These are phyloP conservation scores for Diplodia sapinea DNA, from an alignment of 2,329 filamentous ascomycete species.

Conservation along the genomic window DNA sequence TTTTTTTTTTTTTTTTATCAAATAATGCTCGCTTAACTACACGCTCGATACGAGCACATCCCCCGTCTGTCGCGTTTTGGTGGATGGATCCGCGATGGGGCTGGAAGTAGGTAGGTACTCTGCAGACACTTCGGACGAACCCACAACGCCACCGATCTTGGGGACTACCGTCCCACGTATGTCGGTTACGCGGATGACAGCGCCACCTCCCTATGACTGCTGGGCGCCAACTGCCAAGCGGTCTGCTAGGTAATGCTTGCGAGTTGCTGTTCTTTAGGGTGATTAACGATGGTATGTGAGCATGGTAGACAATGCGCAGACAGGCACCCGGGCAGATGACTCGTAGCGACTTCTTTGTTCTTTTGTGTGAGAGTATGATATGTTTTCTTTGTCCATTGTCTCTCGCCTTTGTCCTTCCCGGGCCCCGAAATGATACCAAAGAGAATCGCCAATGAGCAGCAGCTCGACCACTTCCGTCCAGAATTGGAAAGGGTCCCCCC, in stretches of 20 bases:
- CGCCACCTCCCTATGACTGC: neutral
- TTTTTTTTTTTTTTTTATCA: neutral
- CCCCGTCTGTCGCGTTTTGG: neutral
- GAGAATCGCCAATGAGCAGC: too few species aligned
- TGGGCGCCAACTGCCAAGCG: neutral
- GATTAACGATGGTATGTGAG: neutral
- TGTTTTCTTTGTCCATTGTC: too few species aligned
- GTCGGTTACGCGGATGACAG: neutral
- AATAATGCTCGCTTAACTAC: neutral
- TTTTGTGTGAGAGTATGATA: too few species aligned
- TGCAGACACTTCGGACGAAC: neutral
- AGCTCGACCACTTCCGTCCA: too few species aligned
- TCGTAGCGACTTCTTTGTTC: neutral
- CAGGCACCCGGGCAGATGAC: neutral
- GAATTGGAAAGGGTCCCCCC: too few species aligned
- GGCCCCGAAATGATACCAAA: too few species aligned
- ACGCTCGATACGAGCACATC: constrained; percentile 3
- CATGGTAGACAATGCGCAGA: neutral
- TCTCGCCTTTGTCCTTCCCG: too few species aligned
- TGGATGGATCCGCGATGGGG: neutral
- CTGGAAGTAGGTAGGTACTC: too few species aligned
- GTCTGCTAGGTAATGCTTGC: neutral
- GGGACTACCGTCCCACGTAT: neutral
- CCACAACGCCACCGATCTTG: neutral
- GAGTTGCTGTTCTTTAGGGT: neutral